Evolutionary conservation across 768 basidiomycete species (phyloP).

Genomic region (Pleurotus giganteus): DNA sequence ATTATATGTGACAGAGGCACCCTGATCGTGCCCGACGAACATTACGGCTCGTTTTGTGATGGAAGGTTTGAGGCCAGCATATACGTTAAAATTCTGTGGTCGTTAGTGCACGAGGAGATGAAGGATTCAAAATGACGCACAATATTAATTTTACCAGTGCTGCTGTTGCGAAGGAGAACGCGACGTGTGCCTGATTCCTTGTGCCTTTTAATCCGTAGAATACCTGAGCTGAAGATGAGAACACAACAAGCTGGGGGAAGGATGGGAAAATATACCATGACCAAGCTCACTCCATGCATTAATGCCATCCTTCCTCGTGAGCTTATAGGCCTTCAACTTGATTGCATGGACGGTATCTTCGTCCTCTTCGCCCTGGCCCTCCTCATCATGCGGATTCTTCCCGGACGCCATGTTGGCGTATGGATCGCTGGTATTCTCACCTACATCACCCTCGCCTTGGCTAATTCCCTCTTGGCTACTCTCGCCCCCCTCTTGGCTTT

Average conservation of each 20-base stretch:
- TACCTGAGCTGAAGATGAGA: slow-evolving; percentile 38
- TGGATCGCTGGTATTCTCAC: slow-evolving; percentile 28
- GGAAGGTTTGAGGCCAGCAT: slow-evolving; percentile 54
- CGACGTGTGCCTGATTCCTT: slow-evolving; percentile 59
- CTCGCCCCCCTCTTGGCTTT: slow-evolving; percentile 15
- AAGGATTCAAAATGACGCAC: slow-evolving; percentile 39
- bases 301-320: slow-evolving; percentile 44
- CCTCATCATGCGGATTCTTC: slow-evolving; percentile 54
- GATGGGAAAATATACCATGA: slow-evolving; percentile 51
- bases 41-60: slow-evolving; percentile 51
- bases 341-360: slow-evolving; percentile 65
- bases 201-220: slow-evolving; percentile 72
- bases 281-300: slow-evolving; percentile 67
- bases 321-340: slow-evolving; percentile 60
- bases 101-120: slow-evolving; percentile 7
- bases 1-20: slow-evolving; percentile 56
- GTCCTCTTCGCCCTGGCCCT: slow-evolving; percentile 80
- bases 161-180: slow-evolving; percentile 68
- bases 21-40: slow-evolving; percentile 70
- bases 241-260: not conserved
- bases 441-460: slow-evolving; percentile 47
- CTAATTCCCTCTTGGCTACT: slow-evolving; percentile 23
- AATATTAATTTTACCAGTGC: slow-evolving; percentile 71
- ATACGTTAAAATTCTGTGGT: slow-evolving; percentile 72
- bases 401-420: slow-evolving; percentile 14